These are phyloP conservation scores for Candida corydali DNA, from an alignment of 805 yeast genomes.

Conservation along the genomic window DNA sequence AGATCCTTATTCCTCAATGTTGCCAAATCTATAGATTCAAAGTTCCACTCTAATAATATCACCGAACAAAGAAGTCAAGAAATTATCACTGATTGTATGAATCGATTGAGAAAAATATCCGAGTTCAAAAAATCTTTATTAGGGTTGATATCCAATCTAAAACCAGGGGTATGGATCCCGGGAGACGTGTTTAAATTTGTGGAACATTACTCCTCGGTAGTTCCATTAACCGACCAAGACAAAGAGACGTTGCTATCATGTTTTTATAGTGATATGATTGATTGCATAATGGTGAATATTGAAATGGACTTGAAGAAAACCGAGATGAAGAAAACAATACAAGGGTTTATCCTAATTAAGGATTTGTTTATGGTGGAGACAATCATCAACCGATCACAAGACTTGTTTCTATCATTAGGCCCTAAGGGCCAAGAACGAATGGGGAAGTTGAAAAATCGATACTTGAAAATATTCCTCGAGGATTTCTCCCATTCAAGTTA, in stretches of 20 bases:
- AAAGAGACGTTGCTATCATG: constrained; percentile 54
- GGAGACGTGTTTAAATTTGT: constrained; percentile 47
- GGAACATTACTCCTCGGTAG: constrained; percentile 44
- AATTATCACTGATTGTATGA: constrained; percentile 67
- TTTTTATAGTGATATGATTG: constrained; percentile 74
- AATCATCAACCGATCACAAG: constrained; percentile 54
- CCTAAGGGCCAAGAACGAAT: constrained; percentile 57
- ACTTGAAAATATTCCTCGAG: constrained; percentile 62
- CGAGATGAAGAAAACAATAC: constrained; percentile 34
- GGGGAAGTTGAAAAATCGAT: constrained; percentile 67
- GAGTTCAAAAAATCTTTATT: constrained; percentile 54
- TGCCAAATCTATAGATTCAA: constrained; percentile 50
- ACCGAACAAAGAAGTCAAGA: constrained; percentile 67
- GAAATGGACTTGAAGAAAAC: constrained; percentile 54
- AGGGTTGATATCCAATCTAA: constrained; percentile 45
- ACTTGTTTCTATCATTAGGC: constrained; percentile 53
- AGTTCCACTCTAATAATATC: constrained; percentile 25
- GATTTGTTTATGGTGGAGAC: constrained; percentile 75
- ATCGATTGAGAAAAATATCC: constrained; percentile 60
- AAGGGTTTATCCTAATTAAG: constrained; percentile 70
- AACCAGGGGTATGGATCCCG: constrained; percentile 65
- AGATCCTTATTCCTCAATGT: constrained; percentile 50
- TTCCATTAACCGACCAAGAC: constrained; percentile 37
- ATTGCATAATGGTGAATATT: constrained; percentile 60
- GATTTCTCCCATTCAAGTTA: constrained; percentile 82